Evolutionary conservation across 208 protist genomes (phyloP).

Genomic region (Wallacemonas sp.): DNA sequence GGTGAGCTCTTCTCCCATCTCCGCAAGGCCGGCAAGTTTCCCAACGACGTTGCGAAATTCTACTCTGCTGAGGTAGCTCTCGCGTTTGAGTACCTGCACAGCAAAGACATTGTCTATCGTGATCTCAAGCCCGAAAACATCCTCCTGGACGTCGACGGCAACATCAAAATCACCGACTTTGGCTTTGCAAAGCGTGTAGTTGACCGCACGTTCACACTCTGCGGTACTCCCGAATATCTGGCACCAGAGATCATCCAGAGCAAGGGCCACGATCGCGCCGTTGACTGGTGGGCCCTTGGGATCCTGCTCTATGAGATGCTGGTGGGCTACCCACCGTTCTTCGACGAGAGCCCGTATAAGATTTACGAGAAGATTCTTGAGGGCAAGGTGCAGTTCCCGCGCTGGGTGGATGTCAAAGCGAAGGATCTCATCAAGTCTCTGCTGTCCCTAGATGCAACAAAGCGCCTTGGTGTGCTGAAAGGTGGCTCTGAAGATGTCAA

Average conservation of each 20-base stretch:
- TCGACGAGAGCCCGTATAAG: constrained; percentile 88
- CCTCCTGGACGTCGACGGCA: constrained; percentile 71
- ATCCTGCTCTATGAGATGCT: constrained; percentile 92
- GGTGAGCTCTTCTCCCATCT: constrained; percentile 92
- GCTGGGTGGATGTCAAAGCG: constrained; percentile 76
- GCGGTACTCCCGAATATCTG: constrained; percentile 86
- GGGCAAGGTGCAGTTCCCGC: constrained; percentile 79
- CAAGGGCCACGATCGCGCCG: constrained; percentile 78
- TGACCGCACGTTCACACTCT: constrained; percentile 82
- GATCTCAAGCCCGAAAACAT: constrained; percentile 91
- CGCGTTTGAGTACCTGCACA: constrained; percentile 87
- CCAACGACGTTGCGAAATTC: constrained; percentile 91
- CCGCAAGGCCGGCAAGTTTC: constrained; percentile 89
- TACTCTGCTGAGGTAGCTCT: constrained; percentile 91
- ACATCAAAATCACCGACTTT: constrained; percentile 91
- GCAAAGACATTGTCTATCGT: constrained; percentile 78
- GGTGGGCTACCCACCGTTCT: constrained; percentile 90
- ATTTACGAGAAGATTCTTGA: constrained; percentile 92
- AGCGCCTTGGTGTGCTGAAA: constrained; percentile 89
- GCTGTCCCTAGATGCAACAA: constrained; percentile 76
- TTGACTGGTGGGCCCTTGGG: constrained; percentile 91
- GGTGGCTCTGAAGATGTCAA: constrained; percentile 94
- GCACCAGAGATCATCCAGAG: constrained; percentile 87
- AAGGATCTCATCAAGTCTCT: constrained; percentile 86
- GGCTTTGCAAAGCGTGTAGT: constrained; percentile 85